phyloP scores from a whole-genome alignment of 2,329 filamentous ascomycete genomes.

The Neophaeococcomyces aloes region DNA sequence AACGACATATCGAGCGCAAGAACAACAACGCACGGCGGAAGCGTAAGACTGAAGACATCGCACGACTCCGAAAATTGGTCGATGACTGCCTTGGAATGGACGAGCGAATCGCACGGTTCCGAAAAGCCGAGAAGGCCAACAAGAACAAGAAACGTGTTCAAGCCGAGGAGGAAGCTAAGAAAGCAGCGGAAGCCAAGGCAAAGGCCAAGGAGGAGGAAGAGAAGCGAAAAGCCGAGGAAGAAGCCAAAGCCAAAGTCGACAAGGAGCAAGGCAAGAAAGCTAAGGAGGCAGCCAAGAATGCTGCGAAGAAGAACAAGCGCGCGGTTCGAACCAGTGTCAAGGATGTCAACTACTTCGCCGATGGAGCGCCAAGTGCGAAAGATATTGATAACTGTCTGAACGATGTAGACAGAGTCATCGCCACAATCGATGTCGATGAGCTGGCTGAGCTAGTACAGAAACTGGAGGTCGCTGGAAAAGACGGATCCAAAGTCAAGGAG shows the following conservation, averaged over 20 bases:
- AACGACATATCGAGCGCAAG: conserved; percentile 96
- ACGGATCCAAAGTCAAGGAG: conserved; percentile 72
- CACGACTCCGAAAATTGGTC: conserved; percentile 77
- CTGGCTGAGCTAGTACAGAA: conserved; percentile 72
- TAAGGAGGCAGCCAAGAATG: conserved; percentile 97
- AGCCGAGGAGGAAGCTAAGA: conserved; percentile 83
- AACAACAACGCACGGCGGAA: conserved; percentile 96
- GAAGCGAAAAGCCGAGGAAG: conserved; percentile 67
- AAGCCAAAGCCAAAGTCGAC: conserved; percentile 73
- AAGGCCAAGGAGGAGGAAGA: conserved; percentile 77
- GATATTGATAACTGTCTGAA: conserved; percentile 73
- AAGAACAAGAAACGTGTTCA: conserved; percentile 95
- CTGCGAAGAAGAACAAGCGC: conserved; percentile 99
- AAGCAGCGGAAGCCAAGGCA: conserved; percentile 71
- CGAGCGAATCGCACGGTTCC: conserved; percentile 96
- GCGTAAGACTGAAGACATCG: conserved; percentile 97
- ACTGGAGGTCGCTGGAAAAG: conserved; percentile 65
- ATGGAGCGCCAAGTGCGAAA: conserved; percentile 51
- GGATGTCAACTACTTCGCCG: conserved; percentile 91
- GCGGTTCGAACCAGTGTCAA: conserved; percentile 88
- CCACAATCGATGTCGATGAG: conserved; percentile 84
- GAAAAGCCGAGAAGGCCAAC: conserved; percentile 76
- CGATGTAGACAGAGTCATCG: conserved; percentile 78
- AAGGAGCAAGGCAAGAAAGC: conserved; percentile 84
- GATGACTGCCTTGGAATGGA: conserved; percentile 77